Percentiles rank a stretch among this genome's conserved stretches.
Conservation (phyloP, 208 protist genomes). For the Lotmaria passim region DNA sequence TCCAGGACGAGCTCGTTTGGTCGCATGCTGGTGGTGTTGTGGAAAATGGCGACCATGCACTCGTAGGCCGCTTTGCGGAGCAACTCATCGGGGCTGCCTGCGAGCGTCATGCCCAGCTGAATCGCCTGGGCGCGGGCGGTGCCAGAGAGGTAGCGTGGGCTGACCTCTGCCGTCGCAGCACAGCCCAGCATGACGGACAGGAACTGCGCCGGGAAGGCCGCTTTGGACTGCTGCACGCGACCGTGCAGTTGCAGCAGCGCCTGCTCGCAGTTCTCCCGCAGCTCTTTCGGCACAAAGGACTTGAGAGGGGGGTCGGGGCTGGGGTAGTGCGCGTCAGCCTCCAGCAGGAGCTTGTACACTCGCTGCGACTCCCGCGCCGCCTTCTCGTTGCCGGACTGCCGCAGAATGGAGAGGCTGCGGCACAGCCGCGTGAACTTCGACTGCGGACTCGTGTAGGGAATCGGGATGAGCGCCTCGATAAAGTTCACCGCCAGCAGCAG, state of each 20-base stretch:
- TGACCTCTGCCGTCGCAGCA: slow-evolving; percentile 75
- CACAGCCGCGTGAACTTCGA: slow-evolving; percentile 86
- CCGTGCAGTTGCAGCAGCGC: slow-evolving; percentile 84
- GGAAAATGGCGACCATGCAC: slow-evolving; percentile 85
- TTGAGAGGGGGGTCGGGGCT: slow-evolving; percentile 72
- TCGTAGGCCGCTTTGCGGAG: slow-evolving; percentile 79
- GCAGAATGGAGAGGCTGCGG: slow-evolving; percentile 72
- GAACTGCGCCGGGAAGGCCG: slow-evolving; percentile 71
- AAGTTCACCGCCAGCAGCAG: slow-evolving; percentile 71
- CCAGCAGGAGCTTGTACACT: slow-evolving; percentile 77
- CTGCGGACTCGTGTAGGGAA: slow-evolving; percentile 80
- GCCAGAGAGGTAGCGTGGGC: slow-evolving; percentile 72
- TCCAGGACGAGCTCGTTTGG: slow-evolving; percentile 86
- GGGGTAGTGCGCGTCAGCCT: slow-evolving; percentile 51
- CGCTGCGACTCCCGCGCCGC: slow-evolving; percentile 75
- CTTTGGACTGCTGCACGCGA: slow-evolving; percentile 55
- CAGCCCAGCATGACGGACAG: slow-evolving; percentile 78
- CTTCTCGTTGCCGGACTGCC: slow-evolving; percentile 75
- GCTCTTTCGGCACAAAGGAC: slow-evolving; percentile 84
- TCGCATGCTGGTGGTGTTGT: slow-evolving; percentile 65
- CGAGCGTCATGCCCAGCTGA: slow-evolving; percentile 77
- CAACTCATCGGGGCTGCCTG: slow-evolving; percentile 60
- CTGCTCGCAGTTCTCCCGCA: slow-evolving; percentile 84
- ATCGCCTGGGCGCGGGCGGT: slow-evolving; percentile 66
- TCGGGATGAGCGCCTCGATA: slow-evolving; percentile 81